Evolutionary conservation across 495 filamentous ascomycete genomes (phyloP).

Genomic region (Letharia lupina): DNA sequence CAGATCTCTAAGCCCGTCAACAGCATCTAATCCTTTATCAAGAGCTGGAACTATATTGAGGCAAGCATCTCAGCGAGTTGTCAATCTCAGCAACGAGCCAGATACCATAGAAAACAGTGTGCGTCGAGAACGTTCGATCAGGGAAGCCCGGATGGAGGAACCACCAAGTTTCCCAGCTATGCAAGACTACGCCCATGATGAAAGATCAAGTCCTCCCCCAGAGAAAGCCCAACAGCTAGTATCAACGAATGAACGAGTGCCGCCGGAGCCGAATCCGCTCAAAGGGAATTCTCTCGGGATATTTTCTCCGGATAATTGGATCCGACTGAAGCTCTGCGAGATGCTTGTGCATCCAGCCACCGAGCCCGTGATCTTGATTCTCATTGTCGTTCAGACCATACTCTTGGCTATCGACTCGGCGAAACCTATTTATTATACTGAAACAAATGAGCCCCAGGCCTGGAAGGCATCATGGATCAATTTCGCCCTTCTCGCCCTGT

Average conservation of each 20-base stretch:
- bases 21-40: conserved; percentile 56
- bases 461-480: conserved; percentile 71
- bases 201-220: conserved; percentile 38
- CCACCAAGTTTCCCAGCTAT: conserved; percentile 52
- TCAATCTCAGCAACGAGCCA: conserved; percentile 89
- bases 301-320: conserved; percentile 64
- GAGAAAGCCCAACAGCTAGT: conserved; percentile 34
- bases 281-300: conserved; percentile 80
- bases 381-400: conserved; percentile 84
- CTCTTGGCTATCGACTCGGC: conserved; percentile 76
- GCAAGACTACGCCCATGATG: conserved; percentile 46
- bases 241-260: conserved; percentile 29
- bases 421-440: conserved; percentile 47
- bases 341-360: conserved; percentile 80
- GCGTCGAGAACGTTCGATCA: conserved; percentile 53
- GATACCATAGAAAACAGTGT: conserved; percentile 69
- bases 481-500: conserved; percentile 71
- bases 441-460: conserved; percentile 33
- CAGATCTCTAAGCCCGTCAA: conserved; percentile 41
- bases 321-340: conserved; percentile 72
- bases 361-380: conserved; percentile 75
- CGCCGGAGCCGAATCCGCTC: conserved; percentile 66
- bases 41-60: conserved; percentile 87
- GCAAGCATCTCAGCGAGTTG: conserved; percentile 94
- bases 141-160: conserved; percentile 43